These are phyloP conservation scores for Fragilaria crotonensis DNA, from an alignment of 108 stramenopile genomes.

Conservation along the genomic window DNA sequence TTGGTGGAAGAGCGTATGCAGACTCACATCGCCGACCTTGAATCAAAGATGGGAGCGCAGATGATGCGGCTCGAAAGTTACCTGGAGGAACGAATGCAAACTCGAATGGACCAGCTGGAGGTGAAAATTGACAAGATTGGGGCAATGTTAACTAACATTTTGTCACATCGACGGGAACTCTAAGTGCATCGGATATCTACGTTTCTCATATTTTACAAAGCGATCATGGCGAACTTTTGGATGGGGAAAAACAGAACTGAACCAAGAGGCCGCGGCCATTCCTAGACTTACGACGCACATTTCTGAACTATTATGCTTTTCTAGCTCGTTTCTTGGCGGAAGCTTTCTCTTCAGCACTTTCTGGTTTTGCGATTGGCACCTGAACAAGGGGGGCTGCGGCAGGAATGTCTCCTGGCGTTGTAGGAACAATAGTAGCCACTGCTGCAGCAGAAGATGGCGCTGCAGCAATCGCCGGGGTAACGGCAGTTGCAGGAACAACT, in stretches of 20 bases:
- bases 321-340: constrained; percentile 7
- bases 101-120: constrained; percentile 30
- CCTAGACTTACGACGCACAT: too few relatives aligned
- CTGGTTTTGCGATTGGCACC: neutral
- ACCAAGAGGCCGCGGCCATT: too few relatives aligned
- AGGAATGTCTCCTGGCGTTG: neutral
- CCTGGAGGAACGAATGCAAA: constrained; percentile 22
- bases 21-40: constrained; percentile 14
- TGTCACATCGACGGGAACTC: neutral
- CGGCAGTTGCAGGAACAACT: constrained; percentile 6
- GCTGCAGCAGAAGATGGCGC: constrained; percentile 6
- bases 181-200: too few relatives aligned
- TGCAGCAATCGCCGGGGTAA: constrained; percentile 3
- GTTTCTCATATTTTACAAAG: too few relatives aligned
- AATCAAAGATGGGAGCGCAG: constrained; percentile 20
- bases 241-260: too few relatives aligned
- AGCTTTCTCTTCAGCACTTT: neutral
- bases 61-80: constrained; percentile 21
- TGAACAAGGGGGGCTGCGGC: constrained; percentile 5
- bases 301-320: too few relatives aligned
- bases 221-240: too few relatives aligned
- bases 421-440: constrained; percentile 4
- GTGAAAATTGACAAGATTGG: constrained; percentile 11
- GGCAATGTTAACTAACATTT: neutral
- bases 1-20: constrained; percentile 28